Evolutionary conservation across 257 asterid species (phyloP).

Genomic region (Echites panduratus): DNA sequence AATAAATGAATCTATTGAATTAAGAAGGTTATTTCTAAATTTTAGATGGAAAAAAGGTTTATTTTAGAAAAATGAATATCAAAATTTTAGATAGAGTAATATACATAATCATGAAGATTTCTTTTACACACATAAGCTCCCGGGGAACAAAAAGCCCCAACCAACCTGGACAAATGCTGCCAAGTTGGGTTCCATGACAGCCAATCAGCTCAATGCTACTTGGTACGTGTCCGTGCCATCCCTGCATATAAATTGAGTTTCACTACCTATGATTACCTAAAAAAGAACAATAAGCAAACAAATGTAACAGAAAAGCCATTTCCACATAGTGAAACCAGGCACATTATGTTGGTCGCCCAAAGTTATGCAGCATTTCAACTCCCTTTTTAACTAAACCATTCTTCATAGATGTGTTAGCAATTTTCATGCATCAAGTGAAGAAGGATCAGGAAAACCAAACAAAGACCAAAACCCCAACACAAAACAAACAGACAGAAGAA

Average conservation of each 20-base stretch:
- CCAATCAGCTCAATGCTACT: neutral
- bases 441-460: slow-evolving; percentile 1
- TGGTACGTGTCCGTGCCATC: neutral
- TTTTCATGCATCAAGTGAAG: neutral
- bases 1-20: neutral
- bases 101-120: neutral
- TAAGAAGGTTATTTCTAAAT: too few species aligned
- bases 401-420: neutral
- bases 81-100: too few species aligned
- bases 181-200: neutral
- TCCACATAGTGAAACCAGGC: neutral
- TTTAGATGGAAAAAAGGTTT: too few species aligned
- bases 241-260: slow-evolving; percentile 5
- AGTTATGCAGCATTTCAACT: neutral
- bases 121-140: neutral
- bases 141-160: neutral
- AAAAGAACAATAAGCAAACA: neutral
- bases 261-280: neutral
- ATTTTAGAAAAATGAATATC: too few species aligned
- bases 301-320: neutral
- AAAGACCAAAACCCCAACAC: neutral
- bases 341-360: neutral
- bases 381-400: neutral
- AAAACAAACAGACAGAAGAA: neutral
- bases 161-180: neutral